Evolutionary conservation across 345 rosid species (phyloP), one percentile per base, ranked within the genome.

Genomic region (Euphorbia lathyris): DNA sequence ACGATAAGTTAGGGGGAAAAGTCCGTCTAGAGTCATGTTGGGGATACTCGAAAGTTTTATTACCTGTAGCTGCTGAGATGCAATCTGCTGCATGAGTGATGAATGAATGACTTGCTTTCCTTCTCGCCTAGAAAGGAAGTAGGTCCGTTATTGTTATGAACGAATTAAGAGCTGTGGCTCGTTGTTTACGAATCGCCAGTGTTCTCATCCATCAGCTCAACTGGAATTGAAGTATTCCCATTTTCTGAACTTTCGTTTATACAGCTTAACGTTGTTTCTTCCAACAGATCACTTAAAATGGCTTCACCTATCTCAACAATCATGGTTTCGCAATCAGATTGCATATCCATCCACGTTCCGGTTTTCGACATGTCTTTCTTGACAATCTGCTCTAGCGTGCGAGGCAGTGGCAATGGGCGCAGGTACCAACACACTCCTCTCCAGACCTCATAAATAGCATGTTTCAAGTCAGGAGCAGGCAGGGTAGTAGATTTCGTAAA

Each of bases 371-470:
- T 48, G 81, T 88, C 98, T 80, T 91, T 94, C 43, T 55, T 63
- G 42, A 89, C 87, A 59, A 92, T 81, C 70, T 87, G 97, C 61
- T 91, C 95, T 68, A 94, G 58, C 16, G 93, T 83, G 66, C 51
- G 87, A 59, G 97, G 96, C 63, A 84, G 63, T 14, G 96, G 87
- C 48, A 85, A 71, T 7, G 91, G 91, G 53, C 81, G 76, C 63
- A 90, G 86, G 79, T 91, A 85, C 96, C 96, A 88, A 26, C 80
- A 71, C 65, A 90, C 87, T 73, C 83, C 89, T 69, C 85, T 82
- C 82, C 86, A 88, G 38, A 91, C 88, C 78, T 85, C 85, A 62
- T 42, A 68, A 74, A 77, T 65, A 45, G 68, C 77, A 36, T 78
- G 80, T 63, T 82, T 80, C 83, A 77, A 74, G 74, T 82, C 74